Base-by-base conservation (phyloP, 305 asterid species). In the Vinca major region DNA sequence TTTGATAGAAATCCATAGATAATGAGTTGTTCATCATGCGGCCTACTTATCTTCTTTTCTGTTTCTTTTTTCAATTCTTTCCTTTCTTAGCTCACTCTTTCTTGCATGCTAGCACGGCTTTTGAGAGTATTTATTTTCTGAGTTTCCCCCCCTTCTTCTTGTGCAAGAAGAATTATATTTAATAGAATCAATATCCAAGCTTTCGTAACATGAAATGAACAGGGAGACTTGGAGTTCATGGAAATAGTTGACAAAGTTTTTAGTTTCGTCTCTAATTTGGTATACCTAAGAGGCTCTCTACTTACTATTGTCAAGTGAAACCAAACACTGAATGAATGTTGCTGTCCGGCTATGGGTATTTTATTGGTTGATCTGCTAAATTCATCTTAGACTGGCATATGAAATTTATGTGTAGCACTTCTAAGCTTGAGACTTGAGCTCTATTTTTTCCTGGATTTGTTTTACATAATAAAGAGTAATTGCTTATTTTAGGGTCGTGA, bases 401-500 rank as follows among this genome's bases (percentile, higher is more conserved):
- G 57, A 39, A 61, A 61, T 16, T 40, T 6, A 61, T 16, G 7
- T 4, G 8, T 48, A 2, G 16, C 13, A 8, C 21, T 49, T 47
- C 45, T 65, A 12, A 43, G 66, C 61, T 55, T 3, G 14, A 36
- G 5, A 7, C 44, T 14, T 33, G 17, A 7, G 43, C 11, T 64
- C 2, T 21, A 26, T 12, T 45, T 48, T 14, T n/a, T 33, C 57
- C 72, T 33, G 40, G 20, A 60, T 37, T 5, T 67, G 54, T 54
- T 69, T 45, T 54, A 11, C 54, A 47, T 9, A 57, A 61, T 62
- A 68, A 52, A 67, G 63, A 65, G 70, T 66, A 49, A 50, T 69
- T 70, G 37, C 74, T 69, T 60, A 71, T 74, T 75, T 62, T 94
- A 94, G 99, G 88, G 96, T 88, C 78, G 98, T 94, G 71, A 94